Base-by-base conservation (phyloP, 2,329 filamentous ascomycete genomes). In the Cordyceps fumosorosea region DNA sequence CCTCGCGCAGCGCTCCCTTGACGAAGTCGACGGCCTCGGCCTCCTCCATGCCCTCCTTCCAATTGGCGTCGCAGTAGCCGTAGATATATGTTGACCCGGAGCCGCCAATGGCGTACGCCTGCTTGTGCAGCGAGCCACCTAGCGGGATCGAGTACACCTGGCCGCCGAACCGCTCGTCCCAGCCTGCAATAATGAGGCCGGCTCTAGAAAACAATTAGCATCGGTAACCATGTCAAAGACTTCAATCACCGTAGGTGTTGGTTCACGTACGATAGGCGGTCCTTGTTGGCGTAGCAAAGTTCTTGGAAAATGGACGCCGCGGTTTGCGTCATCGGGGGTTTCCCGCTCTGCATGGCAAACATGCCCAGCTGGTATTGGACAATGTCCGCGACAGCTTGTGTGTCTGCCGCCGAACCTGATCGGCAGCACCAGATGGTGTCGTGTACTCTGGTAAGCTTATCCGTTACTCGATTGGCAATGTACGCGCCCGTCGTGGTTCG, bases 341-440 rank as follows among this genome's bases (percentile, higher is more conserved):
- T 91, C 73, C 93, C 88, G 76, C 96, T 96, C 69, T 86, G 86
- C 78, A 96, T 90, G 66, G 90, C 89, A 76, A 96, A 98, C 79
- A 97, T 86, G 70, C 91, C 90, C 58, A 99, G 84, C 75, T 99
- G 91, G 77, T 98, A 97, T 74, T 96, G 91, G 48, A 99, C 95
- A 71, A 99, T 97, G 73, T 99, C 95, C 64, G 95, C 95, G 55
- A 99, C 92, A 56, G 95, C 95, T 78, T 99, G 95, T 64, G 95
- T 99, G 74, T 99, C 95, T 68, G 95, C 95, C 37, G 95, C 95
- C 29, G 95, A 99, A 57, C 95, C 95, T 65, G 95, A 98, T 72
- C 95, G 89, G 81, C 95, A 99, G 81, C 95, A 99, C 95, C 95
- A 99, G 78, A 99, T 98, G 64, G 93, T 98, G 77, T 99, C 95